Conservation (phyloP, 2,329 filamentous ascomycete genomes). For the Penicillium sp. region DNA sequence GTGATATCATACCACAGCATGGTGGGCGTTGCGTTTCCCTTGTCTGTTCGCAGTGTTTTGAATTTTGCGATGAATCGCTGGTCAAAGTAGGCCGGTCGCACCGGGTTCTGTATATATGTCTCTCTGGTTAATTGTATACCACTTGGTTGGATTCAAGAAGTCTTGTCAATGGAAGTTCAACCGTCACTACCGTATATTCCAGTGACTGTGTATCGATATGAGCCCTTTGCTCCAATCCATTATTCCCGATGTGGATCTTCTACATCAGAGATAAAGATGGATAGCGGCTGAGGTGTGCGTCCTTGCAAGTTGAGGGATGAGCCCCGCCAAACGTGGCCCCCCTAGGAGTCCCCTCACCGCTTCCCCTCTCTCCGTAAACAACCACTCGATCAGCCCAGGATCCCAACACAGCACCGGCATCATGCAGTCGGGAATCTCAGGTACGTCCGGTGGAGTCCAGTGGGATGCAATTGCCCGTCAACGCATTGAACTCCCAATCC, state of each 20-base stretch:
- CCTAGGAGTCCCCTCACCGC: slow-evolving; percentile 25
- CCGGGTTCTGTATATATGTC: slow-evolving; percentile 20
- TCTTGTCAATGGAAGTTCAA: neutral
- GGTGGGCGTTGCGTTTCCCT: slow-evolving; percentile 22
- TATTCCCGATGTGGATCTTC: neutral
- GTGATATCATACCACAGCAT: slow-evolving; percentile 26
- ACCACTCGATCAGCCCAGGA: slow-evolving; percentile 6
- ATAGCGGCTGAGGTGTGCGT: neutral
- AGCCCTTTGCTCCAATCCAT: neutral
- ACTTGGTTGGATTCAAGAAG: slow-evolving; percentile 10
- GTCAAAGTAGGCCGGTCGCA: slow-evolving; percentile 11
- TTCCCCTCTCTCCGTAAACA: slow-evolving; percentile 24
- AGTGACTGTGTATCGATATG: neutral
- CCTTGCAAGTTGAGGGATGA: neutral
- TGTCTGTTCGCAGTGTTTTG: slow-evolving; percentile 5
- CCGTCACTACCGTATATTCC: neutral
- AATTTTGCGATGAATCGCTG: neutral
- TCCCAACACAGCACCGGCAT: slow-evolving; percentile 13
- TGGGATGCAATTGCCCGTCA: neutral
- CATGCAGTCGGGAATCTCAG: slow-evolving; percentile 52
- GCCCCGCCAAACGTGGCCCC: neutral
- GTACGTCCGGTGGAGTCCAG: slow-evolving; percentile 24
- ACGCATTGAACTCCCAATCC: slow-evolving; percentile 2
- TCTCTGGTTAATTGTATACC: slow-evolving; percentile 19
- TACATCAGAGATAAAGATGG: neutral